A percentile compares a stretch with the other conserved stretches of the same genome.
Evolutionary conservation across 257 asterid species (phyloP).

Genomic region (Solanum chilense): DNA sequence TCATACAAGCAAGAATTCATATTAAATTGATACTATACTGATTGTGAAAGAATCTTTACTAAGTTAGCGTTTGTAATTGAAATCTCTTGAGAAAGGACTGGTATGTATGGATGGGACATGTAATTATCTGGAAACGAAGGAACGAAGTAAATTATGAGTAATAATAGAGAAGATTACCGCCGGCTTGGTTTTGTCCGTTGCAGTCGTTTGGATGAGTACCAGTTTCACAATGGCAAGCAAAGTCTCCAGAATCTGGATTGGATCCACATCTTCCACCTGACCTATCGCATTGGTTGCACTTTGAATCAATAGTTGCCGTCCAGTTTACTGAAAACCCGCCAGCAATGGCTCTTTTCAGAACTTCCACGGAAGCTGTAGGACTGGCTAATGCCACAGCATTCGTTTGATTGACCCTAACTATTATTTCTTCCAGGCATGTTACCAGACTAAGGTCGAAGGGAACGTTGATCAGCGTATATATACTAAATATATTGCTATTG

Average conservation of each 20-base stretch:
- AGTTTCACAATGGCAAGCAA: constrained; percentile 23
- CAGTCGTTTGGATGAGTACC: constrained; percentile 4
- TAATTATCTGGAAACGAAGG: neutral
- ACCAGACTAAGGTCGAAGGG: neutral
- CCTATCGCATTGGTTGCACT: constrained; percentile 9
- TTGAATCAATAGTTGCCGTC: constrained; percentile 4
- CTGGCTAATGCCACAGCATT: neutral
- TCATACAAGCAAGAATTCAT: neutral
- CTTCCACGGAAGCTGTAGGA: neutral
- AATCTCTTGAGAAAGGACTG: neutral
- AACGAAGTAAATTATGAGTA: neutral
- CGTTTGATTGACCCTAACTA: constrained; percentile 17
- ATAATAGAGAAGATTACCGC: neutral
- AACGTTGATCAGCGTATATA: neutral
- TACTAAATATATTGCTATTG: neutral
- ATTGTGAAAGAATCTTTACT: neutral
- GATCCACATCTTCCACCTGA: constrained; percentile 50
- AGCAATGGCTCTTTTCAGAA: constrained; percentile 6
- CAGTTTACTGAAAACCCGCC: constrained; percentile 43
- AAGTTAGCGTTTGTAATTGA: neutral
- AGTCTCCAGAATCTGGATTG: neutral
- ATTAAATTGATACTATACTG: neutral
- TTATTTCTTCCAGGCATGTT: constrained; percentile 9
- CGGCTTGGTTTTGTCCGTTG: neutral
- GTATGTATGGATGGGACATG: neutral